Conservation (phyloP, 345 rosid species). For the Mallotus nudiflorus region DNA sequence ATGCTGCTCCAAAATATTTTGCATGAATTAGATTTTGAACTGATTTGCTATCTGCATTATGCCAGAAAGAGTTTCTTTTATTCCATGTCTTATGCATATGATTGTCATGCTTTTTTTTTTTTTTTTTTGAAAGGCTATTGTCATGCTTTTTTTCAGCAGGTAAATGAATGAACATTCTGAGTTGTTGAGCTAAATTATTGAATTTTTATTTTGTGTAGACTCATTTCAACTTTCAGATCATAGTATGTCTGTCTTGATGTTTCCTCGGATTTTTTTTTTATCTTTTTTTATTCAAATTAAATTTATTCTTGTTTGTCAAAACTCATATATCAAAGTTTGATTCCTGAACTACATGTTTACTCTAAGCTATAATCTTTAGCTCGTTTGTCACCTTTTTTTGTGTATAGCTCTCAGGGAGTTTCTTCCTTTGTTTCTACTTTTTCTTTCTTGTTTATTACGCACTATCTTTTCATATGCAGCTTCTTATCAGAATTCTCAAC, state of each 20-base stretch:
- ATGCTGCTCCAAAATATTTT: background rate
- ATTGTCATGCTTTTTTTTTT: background rate
- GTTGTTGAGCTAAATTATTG: no score
- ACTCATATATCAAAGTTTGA: background rate
- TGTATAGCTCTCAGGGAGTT: background rate
- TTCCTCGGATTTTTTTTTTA: background rate
- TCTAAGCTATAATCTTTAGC: background rate
- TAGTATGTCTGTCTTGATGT: background rate
- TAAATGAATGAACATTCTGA: background rate
- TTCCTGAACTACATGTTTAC: background rate
- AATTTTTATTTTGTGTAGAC: no score
- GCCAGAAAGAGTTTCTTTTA: background rate
- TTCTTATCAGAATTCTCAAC: conserved; percentile 63
- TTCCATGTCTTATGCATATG: background rate
- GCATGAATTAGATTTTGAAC: background rate
- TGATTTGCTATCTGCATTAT: background rate
- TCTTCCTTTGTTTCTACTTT: background rate
- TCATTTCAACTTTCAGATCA: background rate
- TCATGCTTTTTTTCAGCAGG: no score
- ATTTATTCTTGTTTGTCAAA: background rate
- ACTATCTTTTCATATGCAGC: conserved; percentile 57
- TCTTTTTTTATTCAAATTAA: background rate
- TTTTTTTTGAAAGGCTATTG: background rate
- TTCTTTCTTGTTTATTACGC: background rate
- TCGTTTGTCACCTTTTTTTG: background rate